Conservation (phyloP, 768 basidiomycete species). For the Mycena haematopus region DNA sequence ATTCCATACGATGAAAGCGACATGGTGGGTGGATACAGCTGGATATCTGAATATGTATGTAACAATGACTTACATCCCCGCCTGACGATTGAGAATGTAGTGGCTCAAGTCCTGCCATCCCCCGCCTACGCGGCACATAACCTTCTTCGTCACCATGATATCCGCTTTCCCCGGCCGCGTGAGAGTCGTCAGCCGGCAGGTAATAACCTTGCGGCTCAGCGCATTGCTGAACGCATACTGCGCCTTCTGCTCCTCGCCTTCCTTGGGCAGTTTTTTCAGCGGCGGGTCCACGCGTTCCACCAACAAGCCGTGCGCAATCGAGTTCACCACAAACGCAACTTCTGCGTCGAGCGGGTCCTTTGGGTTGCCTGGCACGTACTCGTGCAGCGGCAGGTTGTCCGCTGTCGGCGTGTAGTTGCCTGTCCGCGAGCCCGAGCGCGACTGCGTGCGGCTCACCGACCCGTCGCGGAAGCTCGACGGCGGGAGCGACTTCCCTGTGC, state of each 20-base stretch:
- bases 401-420: slow-evolving; percentile 68
- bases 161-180: slow-evolving; percentile 62
- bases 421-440: slow-evolving; percentile 68
- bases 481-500: slow-evolving; percentile 51
- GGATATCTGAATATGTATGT: slow-evolving; percentile 22
- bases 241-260: slow-evolving; percentile 82
- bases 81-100: slow-evolving; percentile 79
- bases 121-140: slow-evolving; percentile 87
- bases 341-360: slow-evolving; percentile 86
- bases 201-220: slow-evolving; percentile 75
- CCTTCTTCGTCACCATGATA: slow-evolving; percentile 70
- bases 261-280: slow-evolving; percentile 65
- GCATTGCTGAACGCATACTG: slow-evolving; percentile 83
- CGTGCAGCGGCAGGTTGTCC: slow-evolving; percentile 59
- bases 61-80: slow-evolving; percentile 53
- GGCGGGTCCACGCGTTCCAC: slow-evolving; percentile 86
- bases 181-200: slow-evolving; percentile 81
- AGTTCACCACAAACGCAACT: slow-evolving; percentile 77
- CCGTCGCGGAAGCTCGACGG: slow-evolving; percentile 81
- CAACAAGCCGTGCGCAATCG: slow-evolving; percentile 75
- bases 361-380: slow-evolving; percentile 68
- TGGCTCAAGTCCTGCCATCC: slow-evolving; percentile 84
- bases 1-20: slow-evolving; percentile 30
- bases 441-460: slow-evolving; percentile 59
- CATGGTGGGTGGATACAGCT: slow-evolving; percentile 30